phyloP scores from a whole-genome alignment of 768 basidiomycete genomes.

The Tylopilus sp. region DNA sequence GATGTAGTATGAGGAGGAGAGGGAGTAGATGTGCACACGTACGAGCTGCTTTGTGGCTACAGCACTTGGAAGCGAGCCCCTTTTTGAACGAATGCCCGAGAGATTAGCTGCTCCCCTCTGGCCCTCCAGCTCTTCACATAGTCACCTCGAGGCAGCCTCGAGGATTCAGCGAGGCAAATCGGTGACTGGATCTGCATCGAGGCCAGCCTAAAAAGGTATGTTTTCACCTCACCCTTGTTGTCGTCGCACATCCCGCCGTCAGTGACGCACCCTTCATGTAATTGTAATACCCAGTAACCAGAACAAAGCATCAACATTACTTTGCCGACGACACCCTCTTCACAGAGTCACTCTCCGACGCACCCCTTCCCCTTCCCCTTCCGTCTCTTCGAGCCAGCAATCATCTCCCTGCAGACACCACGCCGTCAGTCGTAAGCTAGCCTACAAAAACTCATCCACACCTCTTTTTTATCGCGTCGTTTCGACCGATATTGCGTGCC shows the following conservation, averaged over 20 bases:
- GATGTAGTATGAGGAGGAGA: slow-evolving; percentile 1
- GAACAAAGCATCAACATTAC: slow-evolving; percentile 5
- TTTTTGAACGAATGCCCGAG: slow-evolving; percentile 30
- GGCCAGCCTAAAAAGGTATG: slow-evolving; percentile 13
- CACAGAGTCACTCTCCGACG: background rate
- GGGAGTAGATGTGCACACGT: background rate
- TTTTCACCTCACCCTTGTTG: slow-evolving; percentile 10
- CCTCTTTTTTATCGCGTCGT: slow-evolving; percentile 73
- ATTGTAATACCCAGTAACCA: background rate
- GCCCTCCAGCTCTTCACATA: slow-evolving; percentile 31
- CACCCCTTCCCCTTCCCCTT: slow-evolving; percentile 35
- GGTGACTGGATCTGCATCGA: slow-evolving; percentile 27
- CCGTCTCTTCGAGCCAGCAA: slow-evolving; percentile 67
- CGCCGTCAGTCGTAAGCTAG: background rate
- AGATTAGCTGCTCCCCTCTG: slow-evolving; percentile 15
- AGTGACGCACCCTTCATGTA: slow-evolving; percentile 9
- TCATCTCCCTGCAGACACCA: slow-evolving; percentile 60
- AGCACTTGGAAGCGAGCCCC: slow-evolving; percentile 13
- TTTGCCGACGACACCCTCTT: slow-evolving; percentile 11
- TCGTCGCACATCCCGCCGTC: slow-evolving; percentile 6
- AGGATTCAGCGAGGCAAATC: slow-evolving; percentile 32
- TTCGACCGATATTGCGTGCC: slow-evolving; percentile 64
- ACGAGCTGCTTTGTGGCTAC: slow-evolving; percentile 11
- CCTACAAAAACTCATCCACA: slow-evolving; percentile 23
- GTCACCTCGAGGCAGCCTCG: slow-evolving; percentile 40